Base-by-base conservation (phyloP, 176 grass and related monocot genomes). In the Oropetium thomaeum region DNA sequence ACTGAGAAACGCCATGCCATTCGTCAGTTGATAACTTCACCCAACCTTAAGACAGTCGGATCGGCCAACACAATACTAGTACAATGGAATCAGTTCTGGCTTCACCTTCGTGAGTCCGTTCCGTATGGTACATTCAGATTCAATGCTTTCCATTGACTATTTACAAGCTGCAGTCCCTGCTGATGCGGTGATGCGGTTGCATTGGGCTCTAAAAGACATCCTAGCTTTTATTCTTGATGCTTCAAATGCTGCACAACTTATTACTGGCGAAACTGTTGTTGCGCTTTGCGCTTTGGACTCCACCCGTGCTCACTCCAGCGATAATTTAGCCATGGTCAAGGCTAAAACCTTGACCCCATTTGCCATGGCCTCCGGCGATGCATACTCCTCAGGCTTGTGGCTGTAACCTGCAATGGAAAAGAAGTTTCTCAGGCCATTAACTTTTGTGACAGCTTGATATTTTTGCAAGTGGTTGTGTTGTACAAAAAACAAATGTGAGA, bases 381-480 rank as follows among this genome's bases (percentile, higher is more conserved):
- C 88, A 61, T 85, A 86, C 75, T 98, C 95, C 78, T 98, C 95
- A 0, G 95, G 95, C 75, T 98, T 94, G 79, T 98, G 95, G 74
- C 95, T 94, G 80, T 88, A 94, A 61, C 95, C 91, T 98, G 89
- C 70, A 87, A 35, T 1, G 28, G 35, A 20, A n/a, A 42, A 17
- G 30, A 40, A 12, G 0, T 20, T 31, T 39, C 59, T 40, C 70
- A 38, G 40, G 35, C 65, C 27, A 16, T 55, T 78, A 14, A 69
- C 23, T 45, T 60, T 58, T 69, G n/a, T 0, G 16, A 15, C 30
- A 65, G 2, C 4, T 16, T 55, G 15, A 7, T 32, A 1, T 3
- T 37, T 79, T 73, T 49, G 51, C 37, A 31, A 61, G 55, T 27
- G n/a, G 17, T 62, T 11, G 23, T 45, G 1, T 17, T 45, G 40